Evolutionary conservation across 78 protist species (phyloP).

Genomic region (Dictyostelium brefeldianum): DNA sequence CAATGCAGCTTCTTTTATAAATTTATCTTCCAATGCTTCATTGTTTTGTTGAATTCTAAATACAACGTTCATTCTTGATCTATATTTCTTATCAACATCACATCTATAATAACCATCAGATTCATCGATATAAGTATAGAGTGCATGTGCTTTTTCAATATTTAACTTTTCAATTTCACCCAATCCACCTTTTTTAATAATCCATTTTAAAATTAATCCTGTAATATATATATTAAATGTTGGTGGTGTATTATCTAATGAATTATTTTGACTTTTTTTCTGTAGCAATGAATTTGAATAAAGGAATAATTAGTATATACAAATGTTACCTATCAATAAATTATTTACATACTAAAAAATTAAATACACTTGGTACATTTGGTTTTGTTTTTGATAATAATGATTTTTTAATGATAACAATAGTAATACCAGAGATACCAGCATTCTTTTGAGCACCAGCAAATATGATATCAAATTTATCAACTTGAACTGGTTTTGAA

Average conservation of each 20-base stretch:
- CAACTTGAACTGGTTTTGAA: slow-evolving; percentile 89
- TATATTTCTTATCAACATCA: slow-evolving; percentile 72
- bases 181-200: slow-evolving; percentile 91
- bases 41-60: slow-evolving; percentile 69
- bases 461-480: slow-evolving; percentile 95
- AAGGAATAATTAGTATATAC: not conserved
- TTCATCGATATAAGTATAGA: slow-evolving; percentile 87
- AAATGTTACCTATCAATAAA: too few relatives aligned
- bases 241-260: slow-evolving; percentile 85
- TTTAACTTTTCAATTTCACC: slow-evolving; percentile 67
- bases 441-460: slow-evolving; percentile 99
- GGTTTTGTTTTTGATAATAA: slow-evolving; percentile 86
- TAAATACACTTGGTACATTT: slow-evolving; percentile 73
- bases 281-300: not conserved
- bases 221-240: slow-evolving; percentile 90
- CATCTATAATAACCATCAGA: slow-evolving; percentile 68
- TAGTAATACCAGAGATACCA: slow-evolving; percentile 96
- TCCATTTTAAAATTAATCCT: slow-evolving; percentile 92
- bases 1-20: slow-evolving; percentile 85
- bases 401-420: slow-evolving; percentile 88
- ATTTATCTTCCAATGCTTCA: slow-evolving; percentile 69
- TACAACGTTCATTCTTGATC: slow-evolving; percentile 95
- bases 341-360: slow-evolving; percentile 54
- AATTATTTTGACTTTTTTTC: slow-evolving; percentile 73
- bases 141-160: slow-evolving; percentile 45